Evolutionary conservation across 768 basidiomycete genomes (phyloP).

Genomic region (Rhodotorula paludigena): DNA sequence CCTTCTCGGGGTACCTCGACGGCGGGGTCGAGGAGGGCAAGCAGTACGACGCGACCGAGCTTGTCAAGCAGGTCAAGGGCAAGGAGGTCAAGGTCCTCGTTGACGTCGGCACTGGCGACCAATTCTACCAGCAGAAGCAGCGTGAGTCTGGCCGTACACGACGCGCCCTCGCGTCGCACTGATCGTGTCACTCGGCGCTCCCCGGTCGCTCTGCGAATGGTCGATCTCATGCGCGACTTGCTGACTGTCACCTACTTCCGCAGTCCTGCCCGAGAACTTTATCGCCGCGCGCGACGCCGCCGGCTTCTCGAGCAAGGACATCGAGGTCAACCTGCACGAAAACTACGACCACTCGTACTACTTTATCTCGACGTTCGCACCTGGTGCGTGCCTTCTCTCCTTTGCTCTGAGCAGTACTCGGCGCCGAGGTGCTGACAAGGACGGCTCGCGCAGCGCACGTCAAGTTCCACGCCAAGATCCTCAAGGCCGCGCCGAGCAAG

Average conservation of each 20-base stretch:
- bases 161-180: constrained; percentile 49
- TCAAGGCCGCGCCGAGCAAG: constrained; percentile 53
- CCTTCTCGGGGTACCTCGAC: constrained; percentile 76
- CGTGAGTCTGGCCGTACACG: constrained; percentile 53
- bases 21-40: constrained; percentile 72
- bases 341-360: constrained; percentile 44
- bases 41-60: constrained; percentile 76
- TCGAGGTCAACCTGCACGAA: constrained; percentile 56
- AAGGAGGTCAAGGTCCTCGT: constrained; percentile 68
- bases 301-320: constrained; percentile 68
- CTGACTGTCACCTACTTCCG: no score
- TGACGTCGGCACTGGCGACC: constrained; percentile 54
- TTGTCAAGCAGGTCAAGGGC: constrained; percentile 60
- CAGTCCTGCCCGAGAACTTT: constrained; percentile 79
- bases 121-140: constrained; percentile 79
- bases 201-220: no score
- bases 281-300: constrained; percentile 67
- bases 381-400: constrained; percentile 40
- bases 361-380: constrained; percentile 40
- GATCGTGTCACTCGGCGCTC: not conserved
- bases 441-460: constrained; percentile 67
- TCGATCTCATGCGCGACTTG: no score
- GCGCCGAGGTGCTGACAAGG: not conserved
- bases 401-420: constrained; percentile 56
- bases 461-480: constrained; percentile 80